Conservation (phyloP, 192 early-diverging fungal genomes). For the Backusella morwellensis region DNA sequence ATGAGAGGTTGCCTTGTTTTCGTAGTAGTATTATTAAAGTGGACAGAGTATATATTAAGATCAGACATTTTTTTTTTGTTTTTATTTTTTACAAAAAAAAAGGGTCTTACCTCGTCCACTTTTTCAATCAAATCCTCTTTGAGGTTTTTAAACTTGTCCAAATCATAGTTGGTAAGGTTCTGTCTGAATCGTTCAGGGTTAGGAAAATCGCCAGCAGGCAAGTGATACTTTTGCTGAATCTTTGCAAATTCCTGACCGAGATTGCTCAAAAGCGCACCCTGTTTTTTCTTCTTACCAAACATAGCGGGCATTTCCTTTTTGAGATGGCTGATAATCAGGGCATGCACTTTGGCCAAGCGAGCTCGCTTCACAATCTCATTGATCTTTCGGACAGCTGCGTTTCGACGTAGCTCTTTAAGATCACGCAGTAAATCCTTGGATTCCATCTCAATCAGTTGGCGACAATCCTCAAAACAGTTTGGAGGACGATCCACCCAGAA, state of each 20-base stretch:
- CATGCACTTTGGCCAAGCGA: constrained; percentile 69
- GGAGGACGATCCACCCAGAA: constrained; percentile 72
- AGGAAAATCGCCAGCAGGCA: constrained; percentile 54
- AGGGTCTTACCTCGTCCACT: constrained; percentile 38
- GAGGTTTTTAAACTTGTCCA: constrained; percentile 46
- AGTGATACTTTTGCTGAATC: constrained; percentile 64
- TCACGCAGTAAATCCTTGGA: constrained; percentile 72
- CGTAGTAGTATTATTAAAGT: constrained; percentile 6
- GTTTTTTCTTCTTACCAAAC: constrained; percentile 74
- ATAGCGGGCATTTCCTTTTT: constrained; percentile 74
- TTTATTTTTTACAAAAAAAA: constrained; percentile 16
- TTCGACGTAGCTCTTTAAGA: constrained; percentile 66
- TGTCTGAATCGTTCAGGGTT: constrained; percentile 42
- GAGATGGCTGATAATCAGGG: constrained; percentile 75
- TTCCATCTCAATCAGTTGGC: constrained; percentile 61
- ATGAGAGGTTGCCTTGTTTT: constrained; percentile 36
- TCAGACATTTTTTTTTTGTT: constrained; percentile 38
- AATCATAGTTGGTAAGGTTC: constrained; percentile 37
- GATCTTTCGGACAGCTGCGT: constrained; percentile 75
- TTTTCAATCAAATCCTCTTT: constrained; percentile 42
- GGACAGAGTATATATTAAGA: background rate
- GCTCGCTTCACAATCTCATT: constrained; percentile 87
- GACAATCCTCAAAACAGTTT: constrained; percentile 67
- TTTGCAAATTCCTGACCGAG: constrained; percentile 65
- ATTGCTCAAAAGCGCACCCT: constrained; percentile 66